Evolutionary conservation across 306 rosid species (phyloP).

Genomic region (Cyamopsis tetragonoloba): DNA sequence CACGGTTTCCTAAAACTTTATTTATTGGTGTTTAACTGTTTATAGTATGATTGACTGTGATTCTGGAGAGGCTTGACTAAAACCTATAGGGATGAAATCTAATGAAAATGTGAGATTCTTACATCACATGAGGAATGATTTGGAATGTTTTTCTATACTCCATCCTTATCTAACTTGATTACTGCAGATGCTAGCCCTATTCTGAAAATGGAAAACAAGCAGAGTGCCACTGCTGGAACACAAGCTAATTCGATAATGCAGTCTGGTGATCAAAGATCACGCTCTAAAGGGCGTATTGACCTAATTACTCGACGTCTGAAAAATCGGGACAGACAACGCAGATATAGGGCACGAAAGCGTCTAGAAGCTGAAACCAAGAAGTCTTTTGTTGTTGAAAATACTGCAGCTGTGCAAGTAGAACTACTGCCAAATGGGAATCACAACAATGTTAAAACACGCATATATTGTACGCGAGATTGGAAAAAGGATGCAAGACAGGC

Average conservation of each 20-base stretch:
- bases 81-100: background rate
- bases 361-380: constrained; percentile 59
- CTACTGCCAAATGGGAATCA: constrained; percentile 30
- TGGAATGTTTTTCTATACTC: background rate
- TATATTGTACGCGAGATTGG: constrained; percentile 68
- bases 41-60: background rate
- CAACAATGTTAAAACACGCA: constrained; percentile 38
- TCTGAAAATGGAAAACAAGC: constrained; percentile 58
- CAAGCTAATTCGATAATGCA: constrained; percentile 51
- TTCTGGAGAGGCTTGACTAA: background rate
- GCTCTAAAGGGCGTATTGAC: constrained; percentile 48
- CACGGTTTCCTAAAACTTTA: background rate
- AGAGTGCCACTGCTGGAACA: constrained; percentile 31
- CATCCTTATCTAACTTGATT: constrained; percentile 19
- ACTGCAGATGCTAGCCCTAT: constrained; percentile 44
- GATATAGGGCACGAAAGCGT: constrained; percentile 91
- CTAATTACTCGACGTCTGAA: constrained; percentile 62
- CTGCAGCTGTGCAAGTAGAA: constrained; percentile 31
- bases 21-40: background rate
- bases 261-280: constrained; percentile 43
- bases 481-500: constrained; percentile 82
- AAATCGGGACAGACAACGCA: constrained; percentile 87
- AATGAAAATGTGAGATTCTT: constrained; percentile 21
- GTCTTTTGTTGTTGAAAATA: constrained; percentile 31
- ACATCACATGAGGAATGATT: background rate